phyloP scores from a whole-genome alignment of 768 basidiomycete species.

The Gautieria morchelliformis region DNA sequence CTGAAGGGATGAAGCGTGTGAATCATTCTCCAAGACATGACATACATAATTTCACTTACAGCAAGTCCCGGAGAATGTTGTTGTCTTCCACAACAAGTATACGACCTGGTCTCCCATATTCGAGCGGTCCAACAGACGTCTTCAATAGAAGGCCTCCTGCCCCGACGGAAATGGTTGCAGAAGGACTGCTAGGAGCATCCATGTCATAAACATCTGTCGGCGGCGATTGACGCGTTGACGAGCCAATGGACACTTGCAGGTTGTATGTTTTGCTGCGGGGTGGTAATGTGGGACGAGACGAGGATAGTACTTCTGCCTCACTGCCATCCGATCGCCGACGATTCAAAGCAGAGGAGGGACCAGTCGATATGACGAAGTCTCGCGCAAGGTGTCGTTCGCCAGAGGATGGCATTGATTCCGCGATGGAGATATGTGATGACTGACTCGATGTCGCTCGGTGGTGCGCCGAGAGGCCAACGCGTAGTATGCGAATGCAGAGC shows the following conservation, averaged over 20 bases:
- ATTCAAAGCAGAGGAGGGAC: constrained; percentile 8
- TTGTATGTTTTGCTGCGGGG: constrained; percentile 37
- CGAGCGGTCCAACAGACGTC: constrained; percentile 48
- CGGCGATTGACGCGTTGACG: neutral
- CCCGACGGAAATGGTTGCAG: constrained; percentile 42
- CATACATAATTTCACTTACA: constrained; percentile 41
- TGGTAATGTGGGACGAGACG: constrained; percentile 38
- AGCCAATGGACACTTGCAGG: neutral
- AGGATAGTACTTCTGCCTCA: neutral
- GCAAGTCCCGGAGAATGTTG: constrained; percentile 66
- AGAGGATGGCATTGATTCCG: neutral
- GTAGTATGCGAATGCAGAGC: constrained; percentile 47
- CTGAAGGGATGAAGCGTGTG: constrained; percentile 21
- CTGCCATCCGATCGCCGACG: constrained; percentile 41
- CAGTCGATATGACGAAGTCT: neutral
- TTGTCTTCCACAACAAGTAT: constrained; percentile 91
- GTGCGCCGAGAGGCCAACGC: constrained; percentile 26
- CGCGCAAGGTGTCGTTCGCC: neutral
- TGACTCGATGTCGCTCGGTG: constrained; percentile 13
- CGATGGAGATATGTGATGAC: neutral
- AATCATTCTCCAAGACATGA: neutral
- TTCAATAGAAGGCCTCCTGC: constrained; percentile 60
- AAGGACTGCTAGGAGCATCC: neutral
- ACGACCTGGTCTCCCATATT: constrained; percentile 35
- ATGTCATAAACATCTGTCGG: neutral